Conservation (phyloP, 2,329 filamentous ascomycete species). For the Ophiosphaerella narmari region DNA sequence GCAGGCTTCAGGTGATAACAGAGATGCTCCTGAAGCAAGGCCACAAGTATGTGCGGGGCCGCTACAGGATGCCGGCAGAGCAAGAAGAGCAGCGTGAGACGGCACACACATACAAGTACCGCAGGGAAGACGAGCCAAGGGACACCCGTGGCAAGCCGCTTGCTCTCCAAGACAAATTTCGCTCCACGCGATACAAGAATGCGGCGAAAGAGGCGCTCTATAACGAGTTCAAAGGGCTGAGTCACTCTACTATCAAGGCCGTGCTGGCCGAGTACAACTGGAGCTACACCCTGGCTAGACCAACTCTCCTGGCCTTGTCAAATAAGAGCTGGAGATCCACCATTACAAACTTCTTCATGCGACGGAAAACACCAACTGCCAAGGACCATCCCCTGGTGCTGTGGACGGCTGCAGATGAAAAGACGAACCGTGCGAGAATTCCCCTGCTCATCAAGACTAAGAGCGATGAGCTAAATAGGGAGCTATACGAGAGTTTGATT, state of each 20-base stretch:
- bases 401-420: slow-evolving; percentile 63
- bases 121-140: slow-evolving; percentile 32
- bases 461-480: slow-evolving; percentile 59
- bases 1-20: slow-evolving; percentile 74
- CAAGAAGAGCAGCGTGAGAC: slow-evolving; percentile 42
- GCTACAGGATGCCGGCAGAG: slow-evolving; percentile 52
- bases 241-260: slow-evolving; percentile 73
- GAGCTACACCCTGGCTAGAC: slow-evolving; percentile 73
- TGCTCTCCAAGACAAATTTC: slow-evolving; percentile 67
- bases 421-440: slow-evolving; percentile 57
- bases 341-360: slow-evolving; percentile 71
- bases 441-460: slow-evolving; percentile 70
- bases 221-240: slow-evolving; percentile 76
- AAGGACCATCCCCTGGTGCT: slow-evolving; percentile 64
- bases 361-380: slow-evolving; percentile 62
- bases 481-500: slow-evolving; percentile 53
- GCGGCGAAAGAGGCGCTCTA: slow-evolving; percentile 71
- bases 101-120: slow-evolving; percentile 40
- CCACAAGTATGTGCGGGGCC: slow-evolving; percentile 70
- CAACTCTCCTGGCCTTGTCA: slow-evolving; percentile 69
- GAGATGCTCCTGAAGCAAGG: slow-evolving; percentile 76
- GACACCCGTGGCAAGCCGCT: slow-evolving; percentile 49
- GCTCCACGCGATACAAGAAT: slow-evolving; percentile 68
- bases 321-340: slow-evolving; percentile 79
- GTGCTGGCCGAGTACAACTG: slow-evolving; percentile 82